Conservation (phyloP, 495 filamentous ascomycete species). For the Hyphodiscus hymeniophilus region DNA sequence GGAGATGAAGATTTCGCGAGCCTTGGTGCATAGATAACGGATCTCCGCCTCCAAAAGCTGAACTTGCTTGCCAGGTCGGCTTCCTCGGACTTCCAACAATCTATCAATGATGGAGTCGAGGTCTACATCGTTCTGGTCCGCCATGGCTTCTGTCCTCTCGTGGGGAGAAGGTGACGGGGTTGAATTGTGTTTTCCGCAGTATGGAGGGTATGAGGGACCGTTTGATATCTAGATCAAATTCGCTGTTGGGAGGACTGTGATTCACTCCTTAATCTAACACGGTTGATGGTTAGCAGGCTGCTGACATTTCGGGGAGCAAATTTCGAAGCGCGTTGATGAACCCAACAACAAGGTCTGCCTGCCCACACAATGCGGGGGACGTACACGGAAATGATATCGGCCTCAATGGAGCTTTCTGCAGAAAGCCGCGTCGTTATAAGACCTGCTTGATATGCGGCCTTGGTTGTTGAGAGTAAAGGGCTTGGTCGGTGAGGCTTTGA, state of each 20-base stretch:
- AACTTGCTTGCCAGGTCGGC: conserved; percentile 96
- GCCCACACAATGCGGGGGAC: conserved; percentile 4
- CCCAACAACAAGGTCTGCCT: neutral
- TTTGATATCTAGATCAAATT: conserved; percentile 9
- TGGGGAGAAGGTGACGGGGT: conserved; percentile 17
- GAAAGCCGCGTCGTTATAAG: conserved; percentile 13
- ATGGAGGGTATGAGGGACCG: neutral
- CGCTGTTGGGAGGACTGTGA: conserved; percentile 22
- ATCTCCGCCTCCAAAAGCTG: conserved; percentile 96
- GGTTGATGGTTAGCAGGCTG: conserved; percentile 15
- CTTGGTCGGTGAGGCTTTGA: conserved; percentile 1
- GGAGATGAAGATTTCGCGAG: conserved; percentile 98
- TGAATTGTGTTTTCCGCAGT: conserved; percentile 21
- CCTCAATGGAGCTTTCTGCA: conserved; percentile 23
- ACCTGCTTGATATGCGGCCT: conserved; percentile 6
- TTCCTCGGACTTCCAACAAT: conserved; percentile 94
- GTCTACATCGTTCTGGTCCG: conserved; percentile 95
- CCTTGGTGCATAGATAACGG: conserved; percentile 96
- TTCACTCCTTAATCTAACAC: conserved; percentile 20
- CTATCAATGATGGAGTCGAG: conserved; percentile 99
- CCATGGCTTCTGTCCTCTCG: conserved; percentile 55
- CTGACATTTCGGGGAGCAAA: conserved; percentile 6
- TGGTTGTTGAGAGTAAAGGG: conserved; percentile 4
- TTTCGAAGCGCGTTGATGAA: conserved; percentile 2
- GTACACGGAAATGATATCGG: conserved; percentile 25